Conservation (phyloP, 2,329 filamentous ascomycete species). For the Pseudopithomyces maydicus region DNA sequence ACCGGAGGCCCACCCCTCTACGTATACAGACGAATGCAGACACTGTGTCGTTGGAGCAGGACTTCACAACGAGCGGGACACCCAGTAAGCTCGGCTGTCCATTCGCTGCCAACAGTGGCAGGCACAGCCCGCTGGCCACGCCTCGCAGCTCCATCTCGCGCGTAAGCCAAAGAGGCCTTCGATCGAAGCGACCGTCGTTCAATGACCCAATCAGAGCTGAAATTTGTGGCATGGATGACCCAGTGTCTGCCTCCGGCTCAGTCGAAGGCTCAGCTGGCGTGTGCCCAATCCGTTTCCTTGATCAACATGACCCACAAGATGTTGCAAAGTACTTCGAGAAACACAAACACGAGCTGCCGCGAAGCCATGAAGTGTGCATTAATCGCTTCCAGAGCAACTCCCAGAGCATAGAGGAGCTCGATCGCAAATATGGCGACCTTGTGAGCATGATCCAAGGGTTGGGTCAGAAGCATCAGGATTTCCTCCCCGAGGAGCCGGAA, state of each 20-base stretch:
- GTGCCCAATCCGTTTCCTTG: constrained; percentile 90
- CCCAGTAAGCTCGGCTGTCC: constrained; percentile 82
- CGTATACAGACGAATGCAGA: constrained; percentile 40
- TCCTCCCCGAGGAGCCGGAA: constrained; percentile 67
- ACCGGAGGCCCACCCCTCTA: constrained; percentile 26
- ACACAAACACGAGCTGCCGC: constrained; percentile 92
- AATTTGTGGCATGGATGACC: constrained; percentile 49
- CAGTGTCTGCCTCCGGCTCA: constrained; percentile 53
- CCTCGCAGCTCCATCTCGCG: constrained; percentile 48
- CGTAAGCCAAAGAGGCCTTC: constrained; percentile 39
- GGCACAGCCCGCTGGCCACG: constrained; percentile 51
- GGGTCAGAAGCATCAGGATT: constrained; percentile 83
- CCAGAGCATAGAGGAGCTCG: constrained; percentile 81
- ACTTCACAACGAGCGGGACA: constrained; percentile 86
- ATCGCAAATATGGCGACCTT: constrained; percentile 91
- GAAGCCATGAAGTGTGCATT: constrained; percentile 92
- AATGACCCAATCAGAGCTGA: constrained; percentile 50
- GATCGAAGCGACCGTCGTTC: constrained; percentile 49
- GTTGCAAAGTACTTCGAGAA: constrained; percentile 92
- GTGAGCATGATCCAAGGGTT: constrained; percentile 94
- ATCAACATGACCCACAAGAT: constrained; percentile 91
- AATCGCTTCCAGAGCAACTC: constrained; percentile 87
- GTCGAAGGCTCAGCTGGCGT: constrained; percentile 57
- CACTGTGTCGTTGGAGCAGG: constrained; percentile 70
- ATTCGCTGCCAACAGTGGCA: constrained; percentile 63